Evolutionary conservation across 2,329 filamentous ascomycete genomes (phyloP).

Genomic region (Epichloe amarillans): DNA sequence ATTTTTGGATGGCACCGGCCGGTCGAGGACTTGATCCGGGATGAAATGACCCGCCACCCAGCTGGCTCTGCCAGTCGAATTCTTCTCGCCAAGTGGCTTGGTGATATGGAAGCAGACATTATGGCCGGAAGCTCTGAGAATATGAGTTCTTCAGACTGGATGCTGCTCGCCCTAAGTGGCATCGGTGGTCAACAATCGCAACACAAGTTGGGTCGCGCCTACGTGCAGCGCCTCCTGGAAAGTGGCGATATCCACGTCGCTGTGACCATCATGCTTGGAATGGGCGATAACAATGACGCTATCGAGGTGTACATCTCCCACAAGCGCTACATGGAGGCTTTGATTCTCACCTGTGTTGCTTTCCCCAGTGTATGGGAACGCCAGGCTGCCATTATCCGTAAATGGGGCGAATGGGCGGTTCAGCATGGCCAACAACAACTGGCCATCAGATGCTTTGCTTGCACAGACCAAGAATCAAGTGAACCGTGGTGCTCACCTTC

Average conservation of each 20-base stretch:
- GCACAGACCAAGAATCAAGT: constrained; percentile 70
- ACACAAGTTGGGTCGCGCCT: constrained; percentile 80
- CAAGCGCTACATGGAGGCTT: constrained; percentile 81
- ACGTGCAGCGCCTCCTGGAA: constrained; percentile 80
- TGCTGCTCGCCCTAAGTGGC: constrained; percentile 81
- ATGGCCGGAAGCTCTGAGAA: constrained; percentile 70
- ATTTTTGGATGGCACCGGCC: constrained; percentile 94
- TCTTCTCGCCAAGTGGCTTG: constrained; percentile 83
- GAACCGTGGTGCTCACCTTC: constrained; percentile 83
- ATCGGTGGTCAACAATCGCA: constrained; percentile 66
- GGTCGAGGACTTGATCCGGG: constrained; percentile 64
- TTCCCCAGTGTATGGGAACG: constrained; percentile 83
- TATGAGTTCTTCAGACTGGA: constrained; percentile 94
- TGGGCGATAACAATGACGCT: constrained; percentile 86
- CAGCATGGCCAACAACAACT: constrained; percentile 78
- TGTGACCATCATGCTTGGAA: constrained; percentile 80
- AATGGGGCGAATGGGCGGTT: constrained; percentile 90
- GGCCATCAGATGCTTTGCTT: constrained; percentile 86
- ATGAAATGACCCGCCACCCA: constrained; percentile 68
- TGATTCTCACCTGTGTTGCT: constrained; percentile 73
- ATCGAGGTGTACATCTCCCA: constrained; percentile 94
- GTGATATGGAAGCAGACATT: constrained; percentile 68
- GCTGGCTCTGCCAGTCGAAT: constrained; percentile 65
- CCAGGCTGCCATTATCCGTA: constrained; percentile 73
- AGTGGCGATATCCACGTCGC: constrained; percentile 85